Conservation (phyloP, 495 filamentous ascomycete genomes). For the Hyaloscypha variabilis region DNA sequence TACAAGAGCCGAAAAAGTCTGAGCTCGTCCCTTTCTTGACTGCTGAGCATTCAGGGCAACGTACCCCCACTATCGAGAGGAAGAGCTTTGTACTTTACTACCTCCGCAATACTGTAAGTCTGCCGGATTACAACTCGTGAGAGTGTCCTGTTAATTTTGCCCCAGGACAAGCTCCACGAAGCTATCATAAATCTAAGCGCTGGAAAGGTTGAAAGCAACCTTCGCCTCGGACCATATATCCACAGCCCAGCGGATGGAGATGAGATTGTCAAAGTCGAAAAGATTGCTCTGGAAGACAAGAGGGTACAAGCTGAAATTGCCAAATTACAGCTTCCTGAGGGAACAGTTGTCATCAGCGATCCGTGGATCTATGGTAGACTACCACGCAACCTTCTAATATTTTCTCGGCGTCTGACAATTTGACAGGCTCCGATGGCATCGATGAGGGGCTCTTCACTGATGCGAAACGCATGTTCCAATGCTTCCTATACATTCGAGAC, state of each 20-base stretch:
- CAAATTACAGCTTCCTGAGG: slow-evolving; percentile 66
- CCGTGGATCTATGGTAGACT: slow-evolving; percentile 73
- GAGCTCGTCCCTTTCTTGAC: slow-evolving; percentile 49
- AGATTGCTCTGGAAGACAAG: slow-evolving; percentile 55
- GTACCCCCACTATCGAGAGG: slow-evolving; percentile 49
- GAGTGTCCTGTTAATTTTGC: neutral
- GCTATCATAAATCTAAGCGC: slow-evolving; percentile 59
- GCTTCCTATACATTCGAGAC: slow-evolving; percentile 68
- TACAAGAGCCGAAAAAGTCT: slow-evolving; percentile 66
- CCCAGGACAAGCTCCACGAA: slow-evolving; percentile 69
- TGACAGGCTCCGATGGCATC: slow-evolving; percentile 59
- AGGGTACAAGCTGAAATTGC: slow-evolving; percentile 62
- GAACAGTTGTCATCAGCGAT: slow-evolving; percentile 61
- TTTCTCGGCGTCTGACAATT: neutral
- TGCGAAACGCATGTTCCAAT: slow-evolving; percentile 62
- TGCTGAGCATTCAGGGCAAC: slow-evolving; percentile 44
- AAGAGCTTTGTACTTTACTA: slow-evolving; percentile 64
- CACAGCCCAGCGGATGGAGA: slow-evolving; percentile 61
- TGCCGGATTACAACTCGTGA: neutral
- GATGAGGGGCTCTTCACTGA: slow-evolving; percentile 56
- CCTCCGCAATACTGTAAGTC: slow-evolving; percentile 57
- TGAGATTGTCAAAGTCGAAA: slow-evolving; percentile 64
- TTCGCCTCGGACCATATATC: slow-evolving; percentile 54
- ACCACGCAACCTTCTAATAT: neutral
- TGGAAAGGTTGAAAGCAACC: slow-evolving; percentile 58